phyloP scores from a whole-genome alignment of 1,284 basidiomycete genomes.

The Microbotryum silenes-acaulis region DNA sequence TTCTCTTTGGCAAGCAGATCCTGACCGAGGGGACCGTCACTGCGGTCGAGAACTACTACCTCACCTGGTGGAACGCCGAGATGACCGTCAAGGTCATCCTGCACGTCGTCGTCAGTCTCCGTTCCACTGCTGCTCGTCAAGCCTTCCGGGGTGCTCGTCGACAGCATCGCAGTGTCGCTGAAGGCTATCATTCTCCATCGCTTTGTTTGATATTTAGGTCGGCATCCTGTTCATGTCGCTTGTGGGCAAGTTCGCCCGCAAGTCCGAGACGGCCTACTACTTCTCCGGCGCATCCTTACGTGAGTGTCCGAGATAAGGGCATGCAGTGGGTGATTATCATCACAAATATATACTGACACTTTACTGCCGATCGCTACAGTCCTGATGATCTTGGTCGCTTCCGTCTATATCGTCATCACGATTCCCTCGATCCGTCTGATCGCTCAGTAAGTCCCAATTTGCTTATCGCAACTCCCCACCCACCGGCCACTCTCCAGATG shows the following conservation, averaged over 20 bases:
- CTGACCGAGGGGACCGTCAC: constrained; percentile 8
- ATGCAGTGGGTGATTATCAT: not conserved
- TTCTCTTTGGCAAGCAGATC: constrained; percentile 13
- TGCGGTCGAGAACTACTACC: constrained; percentile 27
- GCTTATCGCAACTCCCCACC: not conserved
- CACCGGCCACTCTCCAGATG: not conserved
- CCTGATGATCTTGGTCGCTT: constrained; percentile 19
- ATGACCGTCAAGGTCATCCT: constrained; percentile 31
- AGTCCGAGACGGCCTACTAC: constrained; percentile 26
- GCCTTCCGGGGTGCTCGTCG: not conserved
- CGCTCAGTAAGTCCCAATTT: constrained; percentile 11
- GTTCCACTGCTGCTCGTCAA: not conserved
- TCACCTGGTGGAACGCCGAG: constrained; percentile 31
- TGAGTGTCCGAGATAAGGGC: not conserved
- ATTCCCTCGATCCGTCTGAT: constrained; percentile 28
- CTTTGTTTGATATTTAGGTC: constrained; percentile 5
- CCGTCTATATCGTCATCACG: constrained; percentile 29
- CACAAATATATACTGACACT: not conserved
- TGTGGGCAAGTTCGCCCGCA: constrained; percentile 26
- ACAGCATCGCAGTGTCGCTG: not conserved
- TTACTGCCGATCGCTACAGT: constrained; percentile 3
- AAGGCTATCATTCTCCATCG: not conserved
- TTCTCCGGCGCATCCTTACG: constrained; percentile 26
- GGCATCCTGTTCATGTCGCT: constrained; percentile 22
- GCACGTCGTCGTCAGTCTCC: constrained; percentile 24